Base-by-base conservation (phyloP, 306 rosid species). In the Prunus padus region DNA sequence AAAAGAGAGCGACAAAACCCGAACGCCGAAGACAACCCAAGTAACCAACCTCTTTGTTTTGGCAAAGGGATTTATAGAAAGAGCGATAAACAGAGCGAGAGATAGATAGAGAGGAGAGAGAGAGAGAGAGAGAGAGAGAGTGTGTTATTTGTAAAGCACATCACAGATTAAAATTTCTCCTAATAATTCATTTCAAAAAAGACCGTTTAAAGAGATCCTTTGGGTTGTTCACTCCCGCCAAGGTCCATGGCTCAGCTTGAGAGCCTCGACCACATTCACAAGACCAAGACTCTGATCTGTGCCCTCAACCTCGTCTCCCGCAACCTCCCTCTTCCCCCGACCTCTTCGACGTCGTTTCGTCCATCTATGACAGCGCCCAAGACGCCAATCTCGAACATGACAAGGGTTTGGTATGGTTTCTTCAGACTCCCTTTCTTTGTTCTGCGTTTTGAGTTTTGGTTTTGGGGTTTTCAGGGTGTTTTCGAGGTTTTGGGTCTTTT, bases 231-330 rank as follows among this genome's bases (percentile, higher is more conserved):
- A 60, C 89, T 89, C 96, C 90, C 96, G 97, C 97, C 98, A 94
- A 78, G 77, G 85, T 79, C 65, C 62, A 83, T 86, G 90, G 87
- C 95, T 79, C 92, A 84, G 85, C 86, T 89, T 42, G 87, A 87
- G 56, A 79, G 80, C 84, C 86, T 67, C 67, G 86, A 84, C 70
- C 86, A 77, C 66, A 42, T 84, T 46, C 83, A 73, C 76, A 77
- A 84, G 73, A 78, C 92, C 77, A 92, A 84, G 79, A 80, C 98
- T 8, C 93, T 96, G 82, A 89, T 96, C 67, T 90, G 82, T 63
- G 99, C 98, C 45, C 92, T 96, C 86, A 89, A 87, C 81, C 85
- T 92, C 68, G 90, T 96, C 83, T 96, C 98, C 18, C 97, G 99
- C 47, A 88, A 92, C 70, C 96, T 92, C 81, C 98, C 98, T 63